Conservation (phyloP, 163 green algal species). For the Trebouxiophyceae sp. region DNA sequence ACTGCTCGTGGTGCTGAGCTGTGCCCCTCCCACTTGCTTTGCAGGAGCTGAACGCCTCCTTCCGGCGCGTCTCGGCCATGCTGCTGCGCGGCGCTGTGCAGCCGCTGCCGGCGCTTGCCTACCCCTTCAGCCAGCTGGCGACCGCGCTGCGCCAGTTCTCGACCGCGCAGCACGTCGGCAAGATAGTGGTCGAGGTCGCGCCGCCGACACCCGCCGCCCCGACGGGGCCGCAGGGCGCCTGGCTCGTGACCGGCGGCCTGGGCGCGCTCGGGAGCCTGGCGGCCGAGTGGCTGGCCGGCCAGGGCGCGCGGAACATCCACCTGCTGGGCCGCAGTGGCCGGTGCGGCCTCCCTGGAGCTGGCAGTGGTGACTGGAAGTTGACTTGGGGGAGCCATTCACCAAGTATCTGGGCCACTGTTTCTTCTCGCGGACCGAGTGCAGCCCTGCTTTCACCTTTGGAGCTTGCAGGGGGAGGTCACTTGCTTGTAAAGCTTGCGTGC, state of each 20-base stretch:
- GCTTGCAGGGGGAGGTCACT: too few relatives aligned
- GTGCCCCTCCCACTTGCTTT: too few relatives aligned
- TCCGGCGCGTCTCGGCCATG: slow-evolving; percentile 45
- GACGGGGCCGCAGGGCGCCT: not conserved
- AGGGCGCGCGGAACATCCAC: slow-evolving; percentile 37
- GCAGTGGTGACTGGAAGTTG: too few relatives aligned
- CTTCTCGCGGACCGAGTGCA: too few relatives aligned
- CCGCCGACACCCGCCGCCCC: not conserved
- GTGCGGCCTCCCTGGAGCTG: slow-evolving; percentile 5
- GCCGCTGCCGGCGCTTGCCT: slow-evolving; percentile 44
- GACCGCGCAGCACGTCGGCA: slow-evolving; percentile 77
- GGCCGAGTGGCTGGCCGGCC: slow-evolving; percentile 47
- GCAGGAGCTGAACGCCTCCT: slow-evolving; percentile 36
- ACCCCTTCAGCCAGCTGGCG: slow-evolving; percentile 41
- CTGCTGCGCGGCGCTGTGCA: slow-evolving; percentile 33
- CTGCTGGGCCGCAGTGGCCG: slow-evolving; percentile 51
- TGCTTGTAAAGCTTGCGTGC: too few relatives aligned
- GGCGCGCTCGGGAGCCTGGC: slow-evolving; percentile 68
- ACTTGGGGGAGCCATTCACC: too few relatives aligned
- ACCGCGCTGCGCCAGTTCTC: slow-evolving; percentile 76
- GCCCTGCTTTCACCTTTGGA: too few relatives aligned
- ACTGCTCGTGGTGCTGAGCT: too few relatives aligned
- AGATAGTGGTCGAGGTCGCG: slow-evolving; percentile 62
- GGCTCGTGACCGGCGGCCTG: slow-evolving; percentile 66
- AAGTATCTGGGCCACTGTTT: too few relatives aligned